Conservation (phyloP, 768 basidiomycete genomes). For the Leccinum longicurvipes region DNA sequence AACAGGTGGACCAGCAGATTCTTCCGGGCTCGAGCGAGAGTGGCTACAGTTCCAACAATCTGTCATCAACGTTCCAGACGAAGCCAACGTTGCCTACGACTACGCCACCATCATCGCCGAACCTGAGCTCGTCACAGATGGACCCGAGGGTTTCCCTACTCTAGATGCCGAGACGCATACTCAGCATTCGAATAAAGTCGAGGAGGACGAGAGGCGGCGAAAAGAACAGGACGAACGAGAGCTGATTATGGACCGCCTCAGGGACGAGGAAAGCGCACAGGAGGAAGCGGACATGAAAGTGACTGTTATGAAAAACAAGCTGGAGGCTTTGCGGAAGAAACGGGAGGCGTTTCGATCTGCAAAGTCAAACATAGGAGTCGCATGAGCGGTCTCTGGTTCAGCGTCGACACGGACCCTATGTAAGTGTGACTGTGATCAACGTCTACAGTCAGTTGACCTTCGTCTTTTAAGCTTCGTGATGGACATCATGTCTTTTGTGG, state of each 20-base stretch:
- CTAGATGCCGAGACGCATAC: conserved; percentile 24
- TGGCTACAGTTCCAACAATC: conserved; percentile 71
- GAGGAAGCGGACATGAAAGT: neutral
- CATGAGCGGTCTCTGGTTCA: neutral
- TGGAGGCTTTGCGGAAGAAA: conserved; percentile 56
- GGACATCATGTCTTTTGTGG: neutral
- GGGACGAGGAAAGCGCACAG: conserved; percentile 84
- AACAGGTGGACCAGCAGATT: neutral
- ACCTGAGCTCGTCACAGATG: conserved; percentile 47
- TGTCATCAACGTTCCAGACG: conserved; percentile 55
- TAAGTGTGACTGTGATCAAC: neutral
- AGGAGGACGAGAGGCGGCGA: conserved; percentile 41
- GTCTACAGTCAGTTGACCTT: neutral
- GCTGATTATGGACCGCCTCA: conserved; percentile 78
- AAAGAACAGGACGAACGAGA: conserved; percentile 74
- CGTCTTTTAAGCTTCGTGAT: neutral
- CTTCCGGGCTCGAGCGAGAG: conserved; percentile 48
- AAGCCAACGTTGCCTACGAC: conserved; percentile 25
- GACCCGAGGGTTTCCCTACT: conserved; percentile 47
- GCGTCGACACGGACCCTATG: neutral
- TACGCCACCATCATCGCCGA: conserved; percentile 22
- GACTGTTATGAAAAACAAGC: conserved; percentile 50
- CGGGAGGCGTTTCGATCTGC: conserved; percentile 31
- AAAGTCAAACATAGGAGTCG: neutral
- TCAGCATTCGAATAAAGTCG: conserved; percentile 6